These are phyloP conservation scores for Lactarius sanguifluus DNA, from an alignment of 768 basidiomycete species.

Conservation along the genomic window DNA sequence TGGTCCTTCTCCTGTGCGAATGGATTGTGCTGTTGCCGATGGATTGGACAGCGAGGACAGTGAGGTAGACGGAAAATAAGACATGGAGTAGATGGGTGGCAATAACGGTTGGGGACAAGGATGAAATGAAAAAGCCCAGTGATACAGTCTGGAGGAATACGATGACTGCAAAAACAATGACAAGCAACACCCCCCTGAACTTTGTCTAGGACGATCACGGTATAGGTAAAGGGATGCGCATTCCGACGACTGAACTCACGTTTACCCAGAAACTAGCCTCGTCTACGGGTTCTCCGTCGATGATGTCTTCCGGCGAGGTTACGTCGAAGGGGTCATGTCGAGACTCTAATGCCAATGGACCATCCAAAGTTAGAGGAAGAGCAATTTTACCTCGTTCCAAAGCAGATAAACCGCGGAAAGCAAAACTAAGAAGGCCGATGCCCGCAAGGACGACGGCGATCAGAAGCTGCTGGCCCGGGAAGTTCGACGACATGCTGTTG, in stretches of 20 bases:
- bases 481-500: conserved; percentile 49
- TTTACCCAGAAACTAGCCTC: conserved; percentile 59
- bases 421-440: conserved; percentile 46
- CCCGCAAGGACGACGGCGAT: conserved; percentile 49
- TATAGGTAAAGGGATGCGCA: not conserved
- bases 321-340: conserved; percentile 65
- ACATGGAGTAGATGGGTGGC: conserved; percentile 47
- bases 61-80: conserved; percentile 58
- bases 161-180: conserved; percentile 43
- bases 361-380: conserved; percentile 41
- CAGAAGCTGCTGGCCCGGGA: conserved; percentile 50
- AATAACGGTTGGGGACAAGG: conserved; percentile 34
- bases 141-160: conserved; percentile 46
- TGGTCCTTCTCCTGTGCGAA: no score
- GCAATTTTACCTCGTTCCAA: conserved; percentile 52
- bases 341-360: conserved; percentile 29
- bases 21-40: no score
- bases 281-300: conserved; percentile 66
- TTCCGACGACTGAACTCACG: conserved; percentile 37
- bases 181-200: conserved; percentile 31
- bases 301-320: conserved; percentile 60
- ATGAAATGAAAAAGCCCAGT: conserved; percentile 53
- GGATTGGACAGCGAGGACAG: conserved; percentile 42
- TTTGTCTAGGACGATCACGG: conserved; percentile 13
- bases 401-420: conserved; percentile 43